Evolutionary conservation across 2,329 filamentous ascomycete genomes (phyloP), one percentile per base, ranked within the genome.

Genomic region (Tolypocladium ovalisporum): DNA sequence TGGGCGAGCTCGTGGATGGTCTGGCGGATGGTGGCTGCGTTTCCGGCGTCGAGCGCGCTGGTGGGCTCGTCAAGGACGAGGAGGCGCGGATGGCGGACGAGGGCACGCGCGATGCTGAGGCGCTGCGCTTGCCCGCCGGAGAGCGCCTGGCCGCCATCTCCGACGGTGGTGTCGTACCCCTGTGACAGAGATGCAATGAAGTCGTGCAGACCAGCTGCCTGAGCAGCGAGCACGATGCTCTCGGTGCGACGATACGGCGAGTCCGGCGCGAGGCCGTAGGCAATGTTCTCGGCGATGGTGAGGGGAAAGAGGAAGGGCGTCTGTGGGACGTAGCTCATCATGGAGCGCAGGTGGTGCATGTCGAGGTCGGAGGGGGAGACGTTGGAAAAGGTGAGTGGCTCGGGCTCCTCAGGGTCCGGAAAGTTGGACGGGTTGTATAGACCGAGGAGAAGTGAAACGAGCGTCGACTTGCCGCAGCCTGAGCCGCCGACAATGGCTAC

Each of bases 391-490:
- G 77, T 81, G 2, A 90, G 70, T 0, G 79, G 70, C 8, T 12
- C 40, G 13, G 10, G 35, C 56, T 12, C 56, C 55, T 42, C 58
- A 24, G 8, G 56, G 27, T 1, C 59, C 27, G 1, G 53, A 9
- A 52, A 57, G 3, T 40, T 52, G n/a, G 57, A 36, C 0, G 79
- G 77, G 2, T 70, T 62, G 62, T 94, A 90, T 0, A 97, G 76
- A 1, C 87, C 83, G 4, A 95, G 73, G 0, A 97, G 76, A 0
- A 97, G 74, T 0, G 87, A 82, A 0, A 87, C 80, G 39, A 97
- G 78, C 0, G 93, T 97, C 17, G 88, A 92, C 73, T 99, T 97
- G 1, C 94, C 93, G n/a, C 87, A 89, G 0, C 94, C 93, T 0
- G 91, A 96, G 1, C 82, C 75, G 1, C 93, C 92, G 2, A 95